phyloP scores from a whole-genome alignment of 495 filamentous ascomycete genomes.

The Neurospora tetraspora region DNA sequence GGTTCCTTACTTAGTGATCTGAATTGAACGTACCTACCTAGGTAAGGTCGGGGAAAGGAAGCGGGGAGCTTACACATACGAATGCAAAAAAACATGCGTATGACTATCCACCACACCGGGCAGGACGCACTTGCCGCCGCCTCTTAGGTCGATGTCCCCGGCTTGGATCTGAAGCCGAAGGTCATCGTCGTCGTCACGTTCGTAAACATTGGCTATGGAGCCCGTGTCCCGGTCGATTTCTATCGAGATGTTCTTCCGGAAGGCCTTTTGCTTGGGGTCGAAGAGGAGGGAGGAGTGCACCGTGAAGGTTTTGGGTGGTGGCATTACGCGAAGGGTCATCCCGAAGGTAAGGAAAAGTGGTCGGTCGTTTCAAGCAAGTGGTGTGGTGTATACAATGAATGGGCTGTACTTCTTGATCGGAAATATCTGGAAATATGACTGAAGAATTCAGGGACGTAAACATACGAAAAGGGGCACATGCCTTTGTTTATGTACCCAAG shows the following conservation, averaged over 20 bases:
- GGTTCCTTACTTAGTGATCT: no score
- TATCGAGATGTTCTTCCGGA: conserved; percentile 32
- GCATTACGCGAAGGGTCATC: background rate
- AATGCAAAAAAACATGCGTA: conserved; percentile 44
- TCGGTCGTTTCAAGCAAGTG: no score
- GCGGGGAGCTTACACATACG: conserved; percentile 21
- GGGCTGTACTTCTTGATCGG: background rate
- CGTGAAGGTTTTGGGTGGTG: conserved; percentile 13
- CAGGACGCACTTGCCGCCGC: conserved; percentile 32
- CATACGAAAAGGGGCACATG: background rate
- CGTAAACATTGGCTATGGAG: conserved; percentile 28
- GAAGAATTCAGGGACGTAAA: background rate
- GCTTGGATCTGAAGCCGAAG: background rate
- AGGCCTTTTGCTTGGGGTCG: conserved; percentile 37
- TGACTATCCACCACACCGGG: conserved; percentile 45
- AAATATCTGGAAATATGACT: background rate
- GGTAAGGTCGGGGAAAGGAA: no score
- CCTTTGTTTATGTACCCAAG: background rate
- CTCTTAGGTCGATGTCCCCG: conserved; percentile 31
- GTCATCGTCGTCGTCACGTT: conserved; percentile 13
- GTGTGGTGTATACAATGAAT: no score
- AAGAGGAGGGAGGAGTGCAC: conserved; percentile 41
- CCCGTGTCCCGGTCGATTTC: conserved; percentile 27
- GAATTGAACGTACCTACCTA: no score
- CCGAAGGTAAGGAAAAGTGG: background rate